Evolutionary conservation across 768 basidiomycete genomes (phyloP), one percentile per base, ranked within the genome.

Genomic region (Terana coerulea): DNA sequence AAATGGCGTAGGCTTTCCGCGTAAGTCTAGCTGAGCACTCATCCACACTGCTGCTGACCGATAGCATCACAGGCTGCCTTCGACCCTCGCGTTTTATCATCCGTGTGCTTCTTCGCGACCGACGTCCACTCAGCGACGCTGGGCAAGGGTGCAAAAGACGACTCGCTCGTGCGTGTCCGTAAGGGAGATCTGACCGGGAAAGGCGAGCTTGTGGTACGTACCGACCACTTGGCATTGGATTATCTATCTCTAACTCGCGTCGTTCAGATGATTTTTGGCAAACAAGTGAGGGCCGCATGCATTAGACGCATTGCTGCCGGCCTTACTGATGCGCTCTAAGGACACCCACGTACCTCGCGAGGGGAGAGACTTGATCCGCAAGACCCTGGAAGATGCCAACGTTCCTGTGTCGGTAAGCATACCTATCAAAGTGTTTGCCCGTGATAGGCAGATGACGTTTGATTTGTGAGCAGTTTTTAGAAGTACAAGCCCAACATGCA

Each of bases 401-500:
- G 78, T 92, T 35, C 64, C 78, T 1, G 75, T 75, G 51, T 85
- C 89, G 52, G 92, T 94, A 56, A 59, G 83, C 72, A 22, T n/a
- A 19, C 4, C 47, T 9, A 15, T 41, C 19, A 35, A 26, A n/a
- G 14, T 26, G 31, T 17, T 24, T 33, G 25, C 37, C 22, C 34
- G 10, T 34, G 10, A n/a, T 10, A 10, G 33, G 17, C 33, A 10
- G 33, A 34, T 34, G 10, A 10, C 34, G 21, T 36, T n/a, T 26
- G 21, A 19, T 30, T 22, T 39, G n/a, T 5, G 19, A 30, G 49
- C 63, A 94, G 89, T 94, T 95, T 67, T 71, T 97, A 53, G 95
- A 98, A 67, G 92, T 98, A 12, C 93, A 97, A 67, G 95, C 95
- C 0, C 95, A 98, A 61, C 95, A 98, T 59, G 95, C 95, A 3